Base-by-base conservation (phyloP, 2,329 filamentous ascomycete species). In the Sporothrix sp. region DNA sequence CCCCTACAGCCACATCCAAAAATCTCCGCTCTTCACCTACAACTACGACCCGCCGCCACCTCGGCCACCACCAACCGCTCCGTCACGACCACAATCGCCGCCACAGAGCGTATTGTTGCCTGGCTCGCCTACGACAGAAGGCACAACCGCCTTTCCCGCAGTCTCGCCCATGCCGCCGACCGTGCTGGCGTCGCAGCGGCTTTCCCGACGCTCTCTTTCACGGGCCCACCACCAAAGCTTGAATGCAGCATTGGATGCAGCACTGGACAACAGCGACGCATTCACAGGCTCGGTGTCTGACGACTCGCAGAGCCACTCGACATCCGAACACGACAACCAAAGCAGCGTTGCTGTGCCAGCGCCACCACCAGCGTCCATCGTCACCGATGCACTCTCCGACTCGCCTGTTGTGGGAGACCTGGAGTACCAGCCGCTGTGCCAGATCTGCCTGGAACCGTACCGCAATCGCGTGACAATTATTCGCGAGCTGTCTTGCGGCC, bases 391-490 rank as follows among this genome's bases (percentile, higher is more conserved):
- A 4, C 8, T 32, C 3, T 8, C 52, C 6, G 51, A 54, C 7
- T 36, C 49, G 18, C 47, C 56, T 5, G 28, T 53, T 3, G 10
- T 58, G 56, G 30, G 56, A 14, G 47, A 52, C 10, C 46, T 58
- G 16, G 74, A 86, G 58, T 80, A 82, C 18, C 93, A 97, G 63
- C 82, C 87, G 0, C 82, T 78, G 2, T 97, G 93, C 62, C 81
- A 87, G n/a, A 95, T 97, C 48, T 98, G 93, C 62, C 74, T 95
- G 1, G 85, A 88, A 50, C 80, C 87, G 53, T 97, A 87, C 61
- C 75, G 84, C 25, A 76, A 81, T 14, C 76, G 79, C 33, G 68
- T 74, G 16, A 84, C 86, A 0, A 77, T 81, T 18, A 89, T 97
- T 50, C 84, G 89, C 50, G 86, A 96, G 66, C 72, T 97, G 3